Percentiles rank a stretch among this genome's conserved stretches.
These are phyloP conservation scores for Arthromyces matolae DNA, from an alignment of 768 basidiomycete genomes.

Conservation along the genomic window DNA sequence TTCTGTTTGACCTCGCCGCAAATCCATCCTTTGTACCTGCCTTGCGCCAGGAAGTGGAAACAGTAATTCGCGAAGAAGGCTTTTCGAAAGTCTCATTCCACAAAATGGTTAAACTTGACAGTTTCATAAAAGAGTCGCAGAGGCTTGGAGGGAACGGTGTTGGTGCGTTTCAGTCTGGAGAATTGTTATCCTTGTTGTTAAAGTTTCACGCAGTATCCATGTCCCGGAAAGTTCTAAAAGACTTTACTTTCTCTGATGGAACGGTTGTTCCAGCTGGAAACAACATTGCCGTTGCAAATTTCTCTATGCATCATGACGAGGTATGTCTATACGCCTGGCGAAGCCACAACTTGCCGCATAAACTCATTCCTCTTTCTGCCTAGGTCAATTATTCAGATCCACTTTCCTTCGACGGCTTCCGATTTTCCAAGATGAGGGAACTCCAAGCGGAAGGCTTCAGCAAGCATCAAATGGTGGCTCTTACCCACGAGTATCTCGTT, in stretches of 20 bases:
- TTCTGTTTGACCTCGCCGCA: slow-evolving; percentile 34
- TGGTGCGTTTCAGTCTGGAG: slow-evolving; percentile 19
- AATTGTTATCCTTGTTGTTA: neutral
- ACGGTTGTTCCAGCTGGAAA: slow-evolving; percentile 23
- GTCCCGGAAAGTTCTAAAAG: slow-evolving; percentile 17
- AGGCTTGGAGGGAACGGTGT: slow-evolving; percentile 24
- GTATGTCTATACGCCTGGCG: neutral
- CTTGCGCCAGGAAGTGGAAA: slow-evolving; percentile 39
- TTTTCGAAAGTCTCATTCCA: slow-evolving; percentile 34
- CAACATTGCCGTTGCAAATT: slow-evolving; percentile 11
- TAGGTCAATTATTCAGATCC: slow-evolving; percentile 19
- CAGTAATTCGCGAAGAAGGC: slow-evolving; percentile 31
- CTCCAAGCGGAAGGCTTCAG: slow-evolving; percentile 16
- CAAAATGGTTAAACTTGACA: slow-evolving; percentile 42
- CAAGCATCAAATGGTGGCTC: slow-evolving; percentile 27
- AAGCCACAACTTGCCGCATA: neutral
- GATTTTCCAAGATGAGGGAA: slow-evolving; percentile 31
- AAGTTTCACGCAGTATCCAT: slow-evolving; percentile 13
- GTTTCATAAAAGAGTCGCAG: slow-evolving; percentile 40
- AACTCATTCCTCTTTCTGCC: neutral
- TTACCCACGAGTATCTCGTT: slow-evolving; percentile 20
- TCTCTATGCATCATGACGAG: slow-evolving; percentile 9
- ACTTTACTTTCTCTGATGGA: slow-evolving; percentile 26
- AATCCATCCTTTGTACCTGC: slow-evolving; percentile 28
- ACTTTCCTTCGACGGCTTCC: slow-evolving; percentile 33